phyloP scores from a whole-genome alignment of 2,329 filamentous ascomycete species.

The Cryphonectria nitschkei region DNA sequence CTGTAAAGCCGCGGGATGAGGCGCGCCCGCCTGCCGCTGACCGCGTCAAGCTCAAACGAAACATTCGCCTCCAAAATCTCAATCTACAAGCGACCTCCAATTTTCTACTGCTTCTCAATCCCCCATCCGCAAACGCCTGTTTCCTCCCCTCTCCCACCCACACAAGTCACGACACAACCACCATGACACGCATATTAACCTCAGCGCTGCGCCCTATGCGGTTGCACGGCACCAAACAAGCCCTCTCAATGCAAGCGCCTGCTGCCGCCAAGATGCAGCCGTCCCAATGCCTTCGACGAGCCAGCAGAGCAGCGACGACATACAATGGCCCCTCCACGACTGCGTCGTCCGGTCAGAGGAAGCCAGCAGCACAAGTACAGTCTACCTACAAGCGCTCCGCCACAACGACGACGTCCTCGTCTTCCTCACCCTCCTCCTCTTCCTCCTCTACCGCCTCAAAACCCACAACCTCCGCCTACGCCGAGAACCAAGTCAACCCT shows the following conservation, averaged over 20 bases:
- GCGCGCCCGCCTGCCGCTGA: background rate
- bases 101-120: slow-evolving; percentile 10
- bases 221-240: slow-evolving; percentile 12
- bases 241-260: background rate
- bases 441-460: slow-evolving; percentile 10
- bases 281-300: background rate
- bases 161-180: background rate
- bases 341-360: slow-evolving; percentile 13
- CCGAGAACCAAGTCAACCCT: slow-evolving; percentile 25
- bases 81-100: background rate
- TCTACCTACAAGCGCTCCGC: slow-evolving; percentile 23
- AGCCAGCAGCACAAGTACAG: slow-evolving; percentile 6
- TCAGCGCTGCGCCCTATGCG: slow-evolving; percentile 25
- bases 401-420: slow-evolving; percentile 14
- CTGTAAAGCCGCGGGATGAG: background rate
- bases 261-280: slow-evolving; percentile 5
- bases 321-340: slow-evolving; percentile 9
- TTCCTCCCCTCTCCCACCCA: background rate
- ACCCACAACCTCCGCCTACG: slow-evolving; percentile 21
- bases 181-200: slow-evolving; percentile 25
- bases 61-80: background rate
- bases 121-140: background rate
- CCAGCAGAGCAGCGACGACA: slow-evolving; percentile 22
- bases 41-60: background rate
- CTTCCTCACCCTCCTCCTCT: background rate